phyloP scores from a whole-genome alignment of 164 flowering plant genomes.

The Buxus sempervirens region DNA sequence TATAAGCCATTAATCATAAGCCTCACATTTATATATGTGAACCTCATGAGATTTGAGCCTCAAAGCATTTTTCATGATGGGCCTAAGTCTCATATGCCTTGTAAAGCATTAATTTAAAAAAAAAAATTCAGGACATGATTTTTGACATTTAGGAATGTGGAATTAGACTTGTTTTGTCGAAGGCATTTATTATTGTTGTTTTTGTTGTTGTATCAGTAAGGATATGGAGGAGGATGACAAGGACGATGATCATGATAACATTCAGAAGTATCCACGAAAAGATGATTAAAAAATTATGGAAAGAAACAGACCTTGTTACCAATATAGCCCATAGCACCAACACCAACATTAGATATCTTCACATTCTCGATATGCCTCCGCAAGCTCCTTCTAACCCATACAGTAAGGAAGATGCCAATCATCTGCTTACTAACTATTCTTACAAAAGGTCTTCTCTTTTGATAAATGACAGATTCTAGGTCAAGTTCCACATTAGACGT shows the following conservation, averaged over 20 bases:
- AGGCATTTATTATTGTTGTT: too few species aligned
- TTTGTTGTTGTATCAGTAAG: too few species aligned
- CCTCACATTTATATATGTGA: too few species aligned
- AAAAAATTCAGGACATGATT: too few species aligned
- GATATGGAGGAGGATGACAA: too few species aligned
- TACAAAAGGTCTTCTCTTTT: constrained; percentile 71
- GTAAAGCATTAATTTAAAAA: too few species aligned
- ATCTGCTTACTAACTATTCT: constrained; percentile 94
- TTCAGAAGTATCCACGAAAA: neutral
- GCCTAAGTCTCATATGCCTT: too few species aligned
- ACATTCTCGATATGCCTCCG: constrained; percentile 78
- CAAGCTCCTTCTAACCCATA: constrained; percentile 92
- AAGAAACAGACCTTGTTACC: constrained; percentile 78
- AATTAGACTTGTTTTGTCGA: too few species aligned
- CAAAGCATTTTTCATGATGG: too few species aligned
- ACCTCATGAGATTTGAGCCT: too few species aligned
- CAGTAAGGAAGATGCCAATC: constrained; percentile 86
- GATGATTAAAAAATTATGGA: neutral
- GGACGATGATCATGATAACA: neutral
- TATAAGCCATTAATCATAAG: too few species aligned
- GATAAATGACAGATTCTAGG: constrained; percentile 55
- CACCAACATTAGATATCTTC: constrained; percentile 90
- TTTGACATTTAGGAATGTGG: too few species aligned
- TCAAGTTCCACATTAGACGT: constrained; percentile 52
- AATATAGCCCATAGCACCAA: constrained; percentile 95